phyloP scores from a whole-genome alignment of 1,284 basidiomycete species.

The Puccinia brachypodii region DNA sequence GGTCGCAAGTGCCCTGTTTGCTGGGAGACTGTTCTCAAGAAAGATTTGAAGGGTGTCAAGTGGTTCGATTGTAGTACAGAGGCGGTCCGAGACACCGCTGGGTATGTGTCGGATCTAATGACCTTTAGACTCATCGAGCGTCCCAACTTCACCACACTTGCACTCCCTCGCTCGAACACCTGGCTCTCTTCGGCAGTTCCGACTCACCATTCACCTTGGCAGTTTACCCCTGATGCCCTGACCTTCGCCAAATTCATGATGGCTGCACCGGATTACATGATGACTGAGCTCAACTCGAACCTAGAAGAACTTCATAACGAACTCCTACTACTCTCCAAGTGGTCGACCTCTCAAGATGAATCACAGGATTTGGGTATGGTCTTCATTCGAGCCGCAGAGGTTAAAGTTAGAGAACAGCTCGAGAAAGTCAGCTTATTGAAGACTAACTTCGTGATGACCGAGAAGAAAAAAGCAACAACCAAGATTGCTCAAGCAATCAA shows the following conservation, averaged over 20 bases:
- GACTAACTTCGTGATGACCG: conserved; percentile 60
- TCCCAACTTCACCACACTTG: conserved; percentile 91
- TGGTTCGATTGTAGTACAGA: conserved; percentile 58
- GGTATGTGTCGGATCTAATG: conserved; percentile 61
- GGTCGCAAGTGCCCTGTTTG: conserved; percentile 88
- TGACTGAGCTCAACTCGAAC: conserved; percentile 71
- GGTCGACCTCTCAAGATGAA: conserved; percentile 50
- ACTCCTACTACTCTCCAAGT: conserved; percentile 63
- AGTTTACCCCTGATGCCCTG: conserved; percentile 91
- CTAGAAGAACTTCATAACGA: conserved; percentile 72
- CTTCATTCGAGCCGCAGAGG: conserved; percentile 75
- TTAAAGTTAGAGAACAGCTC: conserved; percentile 73
- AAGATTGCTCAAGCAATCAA: conserved; percentile 63
- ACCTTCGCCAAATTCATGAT: conserved; percentile 93
- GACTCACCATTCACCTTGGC: conserved; percentile 86
- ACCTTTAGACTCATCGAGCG: conserved; percentile 84
- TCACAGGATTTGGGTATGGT: conserved; percentile 65
- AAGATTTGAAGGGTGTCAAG: conserved; percentile 86
- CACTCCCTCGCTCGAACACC: conserved; percentile 81
- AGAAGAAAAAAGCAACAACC: conserved; percentile 63
- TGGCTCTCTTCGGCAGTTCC: conserved; percentile 93
- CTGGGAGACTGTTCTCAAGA: conserved; percentile 85
- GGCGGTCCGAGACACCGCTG: not conserved
- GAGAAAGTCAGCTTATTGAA: conserved; percentile 73
- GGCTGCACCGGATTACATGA: conserved; percentile 80